These are phyloP conservation scores for Grosmannia clavigera DNA, from an alignment of 2,329 filamentous ascomycete species.

Conservation along the genomic window DNA sequence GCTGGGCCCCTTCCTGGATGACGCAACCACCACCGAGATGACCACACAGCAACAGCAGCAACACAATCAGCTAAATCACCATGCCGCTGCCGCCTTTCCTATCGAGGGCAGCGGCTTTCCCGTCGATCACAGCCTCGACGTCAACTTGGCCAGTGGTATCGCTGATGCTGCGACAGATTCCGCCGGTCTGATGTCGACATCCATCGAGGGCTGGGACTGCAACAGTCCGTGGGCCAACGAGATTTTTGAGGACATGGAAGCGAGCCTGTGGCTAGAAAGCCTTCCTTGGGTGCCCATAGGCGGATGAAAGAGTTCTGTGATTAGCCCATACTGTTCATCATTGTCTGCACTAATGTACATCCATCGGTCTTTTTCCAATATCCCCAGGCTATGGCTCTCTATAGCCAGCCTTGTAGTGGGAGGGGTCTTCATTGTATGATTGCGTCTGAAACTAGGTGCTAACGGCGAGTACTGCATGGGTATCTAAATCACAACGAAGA, in stretches of 20 bases:
- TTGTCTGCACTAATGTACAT: neutral
- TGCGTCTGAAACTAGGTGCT: too few species aligned
- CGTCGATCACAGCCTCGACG: neutral
- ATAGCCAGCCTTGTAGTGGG: too few species aligned
- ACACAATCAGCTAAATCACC: neutral
- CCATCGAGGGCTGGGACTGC: slow-evolving; percentile 7
- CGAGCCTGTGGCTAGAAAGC: slow-evolving; percentile 11
- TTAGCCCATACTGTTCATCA: neutral
- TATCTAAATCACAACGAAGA: too few species aligned
- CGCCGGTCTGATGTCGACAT: neutral
- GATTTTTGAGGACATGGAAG: slow-evolving; percentile 13
- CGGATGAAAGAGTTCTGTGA: neutral
- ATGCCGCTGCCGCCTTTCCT: neutral
- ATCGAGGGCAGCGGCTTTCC: neutral
- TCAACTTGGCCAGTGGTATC: neutral
- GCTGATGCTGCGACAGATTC: neutral
- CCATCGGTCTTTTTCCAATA: too few species aligned
- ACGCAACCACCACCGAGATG: neutral
- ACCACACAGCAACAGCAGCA: neutral
- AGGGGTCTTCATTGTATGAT: too few species aligned
- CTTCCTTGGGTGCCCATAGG: slow-evolving; percentile 7
- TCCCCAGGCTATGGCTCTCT: too few species aligned
- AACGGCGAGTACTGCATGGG: too few species aligned
- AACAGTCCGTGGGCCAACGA: slow-evolving; percentile 11
- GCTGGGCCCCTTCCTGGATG: slow-evolving; percentile 33